These are phyloP conservation scores for Hypoxylon lenormandii DNA, from an alignment of 495 filamentous ascomycete species.

Conservation along the genomic window DNA sequence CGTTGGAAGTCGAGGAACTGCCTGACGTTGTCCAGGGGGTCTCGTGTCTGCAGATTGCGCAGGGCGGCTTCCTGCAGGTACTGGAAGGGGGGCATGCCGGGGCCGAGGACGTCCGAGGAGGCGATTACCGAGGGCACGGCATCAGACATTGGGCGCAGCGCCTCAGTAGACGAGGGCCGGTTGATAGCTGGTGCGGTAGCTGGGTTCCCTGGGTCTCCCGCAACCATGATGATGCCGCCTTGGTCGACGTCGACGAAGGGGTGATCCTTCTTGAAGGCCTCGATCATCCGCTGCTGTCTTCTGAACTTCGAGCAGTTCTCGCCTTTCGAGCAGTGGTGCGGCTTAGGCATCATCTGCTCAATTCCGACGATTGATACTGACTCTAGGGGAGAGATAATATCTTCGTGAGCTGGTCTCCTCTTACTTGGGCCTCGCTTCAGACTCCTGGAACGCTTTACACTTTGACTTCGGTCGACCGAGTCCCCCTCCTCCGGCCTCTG, in stretches of 20 bases:
- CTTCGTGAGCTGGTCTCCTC: slow-evolving; percentile 66
- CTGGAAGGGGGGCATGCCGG: slow-evolving; percentile 69
- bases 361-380: slow-evolving; percentile 92
- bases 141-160: slow-evolving; percentile 70
- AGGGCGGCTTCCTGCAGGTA: slow-evolving; percentile 78
- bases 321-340: slow-evolving; percentile 88
- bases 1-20: slow-evolving; percentile 87
- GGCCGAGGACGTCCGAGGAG: slow-evolving; percentile 88
- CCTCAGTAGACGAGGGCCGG: slow-evolving; percentile 54
- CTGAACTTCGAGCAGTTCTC: slow-evolving; percentile 85
- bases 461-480: slow-evolving; percentile 54
- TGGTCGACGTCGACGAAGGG: slow-evolving; percentile 68
- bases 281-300: slow-evolving; percentile 76
- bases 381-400: slow-evolving; percentile 77
- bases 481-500: slow-evolving; percentile 50
- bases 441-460: slow-evolving; percentile 57
- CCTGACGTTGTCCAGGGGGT: slow-evolving; percentile 91
- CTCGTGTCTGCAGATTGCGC: slow-evolving; percentile 71
- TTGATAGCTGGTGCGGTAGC: slow-evolving; percentile 66
- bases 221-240: slow-evolving; percentile 71
- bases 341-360: slow-evolving; percentile 85
- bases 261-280: slow-evolving; percentile 74
- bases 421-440: slow-evolving; percentile 51
- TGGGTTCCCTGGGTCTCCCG: slow-evolving; percentile 78
- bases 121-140: slow-evolving; percentile 83